A percentile compares a stretch with the other conserved stretches of the same genome.
Evolutionary conservation across 2,329 filamentous ascomycete genomes (phyloP).

Genomic region (Aspergillus sp.): DNA sequence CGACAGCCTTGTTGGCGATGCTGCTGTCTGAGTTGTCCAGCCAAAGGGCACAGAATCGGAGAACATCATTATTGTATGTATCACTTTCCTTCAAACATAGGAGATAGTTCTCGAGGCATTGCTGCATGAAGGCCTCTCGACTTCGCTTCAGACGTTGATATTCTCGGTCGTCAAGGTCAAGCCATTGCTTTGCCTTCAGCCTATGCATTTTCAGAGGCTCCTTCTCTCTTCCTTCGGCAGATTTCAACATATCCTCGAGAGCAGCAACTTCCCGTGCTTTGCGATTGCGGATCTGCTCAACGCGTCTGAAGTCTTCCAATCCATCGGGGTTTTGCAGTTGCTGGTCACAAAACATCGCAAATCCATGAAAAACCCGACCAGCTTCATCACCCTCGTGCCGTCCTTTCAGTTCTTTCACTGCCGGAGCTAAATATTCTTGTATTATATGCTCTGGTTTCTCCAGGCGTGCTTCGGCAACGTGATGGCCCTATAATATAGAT

Average conservation of each 20-base stretch:
- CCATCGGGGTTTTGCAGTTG: conserved; percentile 82
- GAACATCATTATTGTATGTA: conserved; percentile 76
- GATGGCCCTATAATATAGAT: conserved; percentile 53
- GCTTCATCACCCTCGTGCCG: conserved; percentile 62
- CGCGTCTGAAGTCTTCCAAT: conserved; percentile 72
- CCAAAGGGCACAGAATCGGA: conserved; percentile 92
- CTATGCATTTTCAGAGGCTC: conserved; percentile 54
- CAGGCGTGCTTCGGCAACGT: conserved; percentile 79
- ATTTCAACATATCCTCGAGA: conserved; percentile 53
- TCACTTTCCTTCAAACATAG: conserved; percentile 77
- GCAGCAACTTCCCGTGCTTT: conserved; percentile 74
- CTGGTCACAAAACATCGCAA: conserved; percentile 89
- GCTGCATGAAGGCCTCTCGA: conserved; percentile 72
- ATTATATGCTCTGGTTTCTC: conserved; percentile 90
- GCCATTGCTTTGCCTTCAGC: conserved; percentile 73
- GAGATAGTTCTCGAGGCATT: conserved; percentile 89
- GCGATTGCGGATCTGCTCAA: conserved; percentile 68
- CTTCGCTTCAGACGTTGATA: conserved; percentile 68
- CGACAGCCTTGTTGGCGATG: conserved; percentile 68
- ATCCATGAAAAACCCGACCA: conserved; percentile 86
- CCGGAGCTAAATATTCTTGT: conserved; percentile 72
- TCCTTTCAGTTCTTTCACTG: conserved; percentile 70
- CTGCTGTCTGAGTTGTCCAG: conserved; percentile 73
- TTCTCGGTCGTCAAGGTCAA: conserved; percentile 82
- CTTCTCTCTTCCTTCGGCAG: conserved; percentile 44